Base-by-base conservation (phyloP, 2,329 filamentous ascomycete genomes). In the Trichoderma oligosporum region DNA sequence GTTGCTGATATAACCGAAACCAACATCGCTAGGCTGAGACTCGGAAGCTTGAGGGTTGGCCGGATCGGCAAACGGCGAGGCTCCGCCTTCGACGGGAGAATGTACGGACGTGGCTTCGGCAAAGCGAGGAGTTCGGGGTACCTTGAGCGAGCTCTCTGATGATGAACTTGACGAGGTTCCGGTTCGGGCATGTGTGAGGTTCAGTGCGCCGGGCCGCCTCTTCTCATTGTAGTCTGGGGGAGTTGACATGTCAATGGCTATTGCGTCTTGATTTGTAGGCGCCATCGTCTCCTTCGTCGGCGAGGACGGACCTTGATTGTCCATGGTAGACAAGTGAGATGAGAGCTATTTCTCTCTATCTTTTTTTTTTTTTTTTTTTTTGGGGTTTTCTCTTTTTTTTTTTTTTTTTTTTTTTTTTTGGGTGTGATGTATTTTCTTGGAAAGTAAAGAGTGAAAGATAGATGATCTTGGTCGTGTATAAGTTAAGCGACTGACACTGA, bases 1-100 rank as follows among this genome's bases (percentile, higher is more conserved):
- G 64, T 80, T 80, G 66, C 83, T 80, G 69, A 97, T 88, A 76
- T 96, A 97, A 71, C 92, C 91, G 73, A 97, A 97, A 63, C 92
- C 92, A 63, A 96, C 83, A 75, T 96, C 91, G 59, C 86, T 89
- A 29, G 92, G 88, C 69, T 91, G 87, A 54, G 85, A 76, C 70
- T 88, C 82, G 53, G 82, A 77, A 35, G 42, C 18, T 41, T 82
- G 77, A 41, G 79, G 79, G 61, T 75, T 77, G 39, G 82, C 80
- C 46, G 80, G 78, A 61, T 85, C 81, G 65, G 78, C 77, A 65
- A 88, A 88, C 7, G 84, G 83, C 29, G 79, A 78, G 58, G 71
- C 71, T 47, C 75, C 60, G 56, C 65, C 76, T 60, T 91, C 87
- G 67, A 91, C 77, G 39, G 89, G 89, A 45, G 89, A 92, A 75